Conservation (phyloP, 768 basidiomycete genomes). For the Boletus subcaerulescens region DNA sequence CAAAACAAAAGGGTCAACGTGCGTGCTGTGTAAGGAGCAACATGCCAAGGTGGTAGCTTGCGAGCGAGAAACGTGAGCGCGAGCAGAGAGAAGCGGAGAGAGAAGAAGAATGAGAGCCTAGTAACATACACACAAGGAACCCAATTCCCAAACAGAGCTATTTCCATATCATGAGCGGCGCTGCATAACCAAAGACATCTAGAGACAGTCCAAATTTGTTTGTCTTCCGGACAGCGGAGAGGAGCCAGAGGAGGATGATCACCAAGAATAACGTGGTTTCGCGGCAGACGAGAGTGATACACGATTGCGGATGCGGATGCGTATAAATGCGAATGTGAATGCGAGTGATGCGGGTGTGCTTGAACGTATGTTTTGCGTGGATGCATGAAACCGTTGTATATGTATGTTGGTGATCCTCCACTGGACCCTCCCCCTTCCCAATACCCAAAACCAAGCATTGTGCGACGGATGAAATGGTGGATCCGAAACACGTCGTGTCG, state of each 20-base stretch:
- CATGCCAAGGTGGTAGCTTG: background rate
- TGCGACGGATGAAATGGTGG: background rate
- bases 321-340: conserved; percentile 6
- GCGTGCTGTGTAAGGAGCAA: too few species aligned
- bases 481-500: background rate
- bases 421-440: conserved; percentile 14
- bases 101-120: background rate
- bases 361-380: background rate
- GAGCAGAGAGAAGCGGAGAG: background rate
- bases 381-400: conserved; percentile 5
- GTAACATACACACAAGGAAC: conserved; percentile 2
- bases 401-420: background rate
- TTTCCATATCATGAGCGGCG: conserved; percentile 16
- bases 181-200: conserved; percentile 2
- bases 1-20: background rate
- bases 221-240: conserved; percentile 17
- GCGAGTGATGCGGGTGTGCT: background rate
- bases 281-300: background rate
- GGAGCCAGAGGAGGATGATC: background rate
- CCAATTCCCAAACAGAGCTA: conserved; percentile 6
- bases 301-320: conserved; percentile 1
- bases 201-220: background rate
- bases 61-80: background rate
- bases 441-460: conserved; percentile 10
- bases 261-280: background rate